Percentiles rank a stretch among this genome's conserved stretches.
These are phyloP conservation scores for Penstemon newberryi DNA, from an alignment of 257 asterid species.

Conservation along the genomic window DNA sequence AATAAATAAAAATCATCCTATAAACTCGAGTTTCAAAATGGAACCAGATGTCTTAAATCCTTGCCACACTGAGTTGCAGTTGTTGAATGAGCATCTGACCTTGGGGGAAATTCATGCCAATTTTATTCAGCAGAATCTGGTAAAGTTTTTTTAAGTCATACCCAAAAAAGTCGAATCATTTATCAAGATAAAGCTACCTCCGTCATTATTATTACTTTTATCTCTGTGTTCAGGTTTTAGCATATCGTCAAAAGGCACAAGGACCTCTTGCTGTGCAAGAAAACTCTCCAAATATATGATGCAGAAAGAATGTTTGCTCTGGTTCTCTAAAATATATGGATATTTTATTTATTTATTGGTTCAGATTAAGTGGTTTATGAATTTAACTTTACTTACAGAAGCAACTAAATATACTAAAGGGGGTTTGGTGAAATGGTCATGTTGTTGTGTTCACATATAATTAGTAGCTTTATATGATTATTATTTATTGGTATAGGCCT, in stretches of 20 bases:
- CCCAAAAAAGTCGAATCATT: background rate
- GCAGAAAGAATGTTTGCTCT: conserved; percentile 21
- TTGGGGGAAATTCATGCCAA: conserved; percentile 69
- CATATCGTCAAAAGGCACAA: conserved; percentile 55
- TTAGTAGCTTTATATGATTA: conserved; percentile 17
- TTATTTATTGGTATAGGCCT: conserved; percentile 14
- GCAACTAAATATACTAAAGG: conserved; percentile 15
- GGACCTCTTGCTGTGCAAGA: conserved; percentile 17
- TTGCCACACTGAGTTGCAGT: conserved; percentile 43
- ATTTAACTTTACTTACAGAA: conserved; percentile 11
- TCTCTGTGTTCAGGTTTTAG: conserved; percentile 55
- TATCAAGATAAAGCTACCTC: conserved; percentile 1
- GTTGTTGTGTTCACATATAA: conserved; percentile 21
- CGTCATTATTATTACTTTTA: conserved; percentile 1
- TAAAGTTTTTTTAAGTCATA: conserved; percentile 26
- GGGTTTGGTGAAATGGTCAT: conserved; percentile 24
- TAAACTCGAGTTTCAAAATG: conserved; percentile 34
- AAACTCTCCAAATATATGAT: conserved; percentile 24
- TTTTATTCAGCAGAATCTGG: conserved; percentile 71
- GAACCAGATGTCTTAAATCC: conserved; percentile 37
- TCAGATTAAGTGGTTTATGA: conserved; percentile 23
- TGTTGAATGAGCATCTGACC: conserved; percentile 63
- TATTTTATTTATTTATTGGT: conserved; percentile 23
- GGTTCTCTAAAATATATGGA: conserved; percentile 20
- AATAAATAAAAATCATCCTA: conserved; percentile 43